These are phyloP conservation scores for Crucibulum laeve DNA, from an alignment of 768 basidiomycete species.

Conservation along the genomic window DNA sequence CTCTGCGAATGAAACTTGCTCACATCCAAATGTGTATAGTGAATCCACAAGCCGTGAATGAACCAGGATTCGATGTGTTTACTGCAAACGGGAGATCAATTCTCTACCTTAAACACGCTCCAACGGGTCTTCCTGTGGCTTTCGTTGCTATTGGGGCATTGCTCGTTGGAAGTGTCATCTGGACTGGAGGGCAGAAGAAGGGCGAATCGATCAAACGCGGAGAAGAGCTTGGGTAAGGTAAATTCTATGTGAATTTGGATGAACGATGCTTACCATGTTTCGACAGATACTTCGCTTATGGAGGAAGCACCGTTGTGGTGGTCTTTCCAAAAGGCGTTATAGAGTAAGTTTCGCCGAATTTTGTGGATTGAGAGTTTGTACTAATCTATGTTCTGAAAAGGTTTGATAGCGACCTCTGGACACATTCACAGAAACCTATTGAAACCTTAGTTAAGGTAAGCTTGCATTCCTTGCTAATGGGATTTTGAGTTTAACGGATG, in stretches of 20 bases:
- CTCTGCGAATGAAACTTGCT: neutral
- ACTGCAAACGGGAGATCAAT: slow-evolving; percentile 60
- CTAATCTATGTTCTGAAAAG: slow-evolving; percentile 14
- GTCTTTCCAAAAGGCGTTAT: slow-evolving; percentile 53
- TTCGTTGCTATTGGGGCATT: slow-evolving; percentile 79
- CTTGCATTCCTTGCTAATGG: neutral
- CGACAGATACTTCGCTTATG: slow-evolving; percentile 62
- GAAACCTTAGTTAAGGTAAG: slow-evolving; percentile 65
- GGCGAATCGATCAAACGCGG: slow-evolving; percentile 50
- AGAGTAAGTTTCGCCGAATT: too few relatives aligned
- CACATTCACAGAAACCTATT: slow-evolving; percentile 47
- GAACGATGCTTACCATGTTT: slow-evolving; percentile 10
- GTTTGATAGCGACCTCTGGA: slow-evolving; percentile 60
- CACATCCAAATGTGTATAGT: slow-evolving; percentile 31
- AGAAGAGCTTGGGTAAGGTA: slow-evolving; percentile 50
- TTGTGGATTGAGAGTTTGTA: too few relatives aligned
- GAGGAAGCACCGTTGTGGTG: slow-evolving; percentile 67
- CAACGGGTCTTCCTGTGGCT: slow-evolving; percentile 47
- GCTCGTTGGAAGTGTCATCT: slow-evolving; percentile 71
- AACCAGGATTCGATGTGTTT: slow-evolving; percentile 59
- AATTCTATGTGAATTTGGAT: neutral
- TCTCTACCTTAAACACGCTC: slow-evolving; percentile 43
- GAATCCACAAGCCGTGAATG: slow-evolving; percentile 77
- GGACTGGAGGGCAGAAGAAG: slow-evolving; percentile 49
- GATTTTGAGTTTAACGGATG: neutral